Evolutionary conservation across 805 yeast species (phyloP), one percentile per base, ranked within the genome.

Genomic region (Lachancea thermotolerans): DNA sequence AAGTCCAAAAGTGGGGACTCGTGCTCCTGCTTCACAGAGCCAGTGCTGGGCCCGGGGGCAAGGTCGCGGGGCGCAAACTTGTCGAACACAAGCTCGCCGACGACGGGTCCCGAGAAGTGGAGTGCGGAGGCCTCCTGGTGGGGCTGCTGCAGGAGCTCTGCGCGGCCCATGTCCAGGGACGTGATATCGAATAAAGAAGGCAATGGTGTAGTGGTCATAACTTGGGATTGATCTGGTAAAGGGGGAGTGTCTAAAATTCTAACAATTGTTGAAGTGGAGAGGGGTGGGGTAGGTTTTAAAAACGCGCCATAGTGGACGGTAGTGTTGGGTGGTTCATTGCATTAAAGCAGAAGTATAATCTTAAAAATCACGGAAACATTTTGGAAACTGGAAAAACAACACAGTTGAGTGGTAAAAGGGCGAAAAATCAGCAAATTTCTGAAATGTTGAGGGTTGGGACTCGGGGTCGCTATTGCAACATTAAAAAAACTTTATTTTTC

Each of bases 11-110:
- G 39, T 10, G 46, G 46, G 4, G 46, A 30, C 14, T 37, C 38
- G 11, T 39, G 30, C 25, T 44, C 47, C 21, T 32, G 11, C 40
- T 44, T 34, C 32, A 35, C 33, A 27, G 14, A 41, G 27, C 31
- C 44, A 5, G 34, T 39, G 16, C 36, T 30, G 12, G 37, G 15
- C 10, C 33, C 28, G 4, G 44, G 28, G n/a, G 46, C 53, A 16
- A 21, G 25, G 25, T 49, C 52, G n/a, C 45, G 48, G 35, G 57
- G 51, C 40, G 54, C 50, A 35, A 56, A 58, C 39, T 55, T 55
- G 40, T 54, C 61, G 37, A 60, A 58, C 42, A 53, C 48, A 37
- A 55, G 45, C 45, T 58, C 59, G 30, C 58, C 60, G 32, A 53
- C 48, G n/a, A 53, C 39, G 34, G 56, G 54, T 29, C 48, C 41